Evolutionary conservation across 2,329 filamentous ascomycete species (phyloP), one percentile per base, ranked within the genome.

Genomic region (Tolypocladium tundrense): DNA sequence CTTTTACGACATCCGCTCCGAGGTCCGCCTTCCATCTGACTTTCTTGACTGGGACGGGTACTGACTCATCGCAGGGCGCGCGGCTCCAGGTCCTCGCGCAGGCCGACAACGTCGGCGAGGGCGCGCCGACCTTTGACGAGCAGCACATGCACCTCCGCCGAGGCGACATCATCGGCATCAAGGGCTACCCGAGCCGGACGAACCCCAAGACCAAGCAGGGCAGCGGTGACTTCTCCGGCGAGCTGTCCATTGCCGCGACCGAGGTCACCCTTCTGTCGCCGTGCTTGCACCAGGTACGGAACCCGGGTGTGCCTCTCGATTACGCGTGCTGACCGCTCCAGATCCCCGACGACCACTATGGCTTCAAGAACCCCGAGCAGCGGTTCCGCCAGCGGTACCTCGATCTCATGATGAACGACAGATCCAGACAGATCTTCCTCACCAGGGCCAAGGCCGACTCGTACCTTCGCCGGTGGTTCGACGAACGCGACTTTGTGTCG

Each of bases 341-440:
- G 68, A 71, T 75, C 65, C 94, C 94, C 58, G 88, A 88, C 61
- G 91, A 94, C 73, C 88, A 93, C 76, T 97, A 91, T 71, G 93
- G 93, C 61, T 91, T 97, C 80, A 93, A 96, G 81, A 92, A 97
- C 72, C 85, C 91, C 70, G 94, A 99, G 75, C 88, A 92, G 74
- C 86, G 94, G 60, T 92, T 91, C 82, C 88, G 95, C 67, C 90
- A 96, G 78, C 85, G 93, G 60, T 96, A 96, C 73, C 85, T 99
- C 56, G 94, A 99, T 73, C 79, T 99, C 66, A 94, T 99, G 75
- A 96, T 97, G 88, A 97, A 99, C 76, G 89, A 96, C 69, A 81
- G 81, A 61, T 90, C 88, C 52, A 85, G 91, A 57, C 83, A 95
- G 60, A 88, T 92, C 59, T 89, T 97, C 73, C 81, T 91, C 67